Evolutionary conservation across 164 flowering plant genomes (phyloP).

Genomic region (Brasenia schreberi): DNA sequence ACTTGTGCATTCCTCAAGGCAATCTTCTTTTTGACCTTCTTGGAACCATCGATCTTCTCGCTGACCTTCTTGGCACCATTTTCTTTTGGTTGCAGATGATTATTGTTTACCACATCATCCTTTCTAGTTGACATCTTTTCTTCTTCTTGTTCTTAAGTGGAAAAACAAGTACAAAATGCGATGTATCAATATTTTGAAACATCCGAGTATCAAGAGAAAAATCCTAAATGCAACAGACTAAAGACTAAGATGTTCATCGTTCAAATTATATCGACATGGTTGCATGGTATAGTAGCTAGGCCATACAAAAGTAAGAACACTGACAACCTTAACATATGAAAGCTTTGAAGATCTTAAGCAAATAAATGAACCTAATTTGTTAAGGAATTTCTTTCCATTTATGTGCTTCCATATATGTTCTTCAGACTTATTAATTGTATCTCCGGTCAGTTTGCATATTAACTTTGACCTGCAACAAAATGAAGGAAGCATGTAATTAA

Average conservation of each 20-base stretch:
- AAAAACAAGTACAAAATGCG: neutral
- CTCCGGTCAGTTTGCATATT: constrained; percentile 77
- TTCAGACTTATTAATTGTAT: constrained; percentile 71
- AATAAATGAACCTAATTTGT: constrained; percentile 47
- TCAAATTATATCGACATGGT: neutral
- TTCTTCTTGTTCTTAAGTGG: constrained; percentile 31
- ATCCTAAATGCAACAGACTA: too few relatives aligned
- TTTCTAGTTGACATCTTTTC: constrained; percentile 16
- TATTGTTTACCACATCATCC: constrained; percentile 15
- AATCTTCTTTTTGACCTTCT: constrained; percentile 8
- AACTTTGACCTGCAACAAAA: constrained; percentile 51
- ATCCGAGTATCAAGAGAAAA: too few relatives aligned
- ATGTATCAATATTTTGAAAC: neutral
- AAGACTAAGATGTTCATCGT: too few relatives aligned
- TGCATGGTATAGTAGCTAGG: neutral
- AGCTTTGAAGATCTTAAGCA: neutral
- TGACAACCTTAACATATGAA: neutral
- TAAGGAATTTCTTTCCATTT: constrained; percentile 70
- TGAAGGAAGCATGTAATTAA: neutral
- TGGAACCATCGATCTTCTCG: constrained; percentile 5
- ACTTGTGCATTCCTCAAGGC: constrained; percentile 21
- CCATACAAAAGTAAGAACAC: neutral
- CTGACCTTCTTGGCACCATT: constrained; percentile 16
- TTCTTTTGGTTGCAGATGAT: constrained; percentile 5
- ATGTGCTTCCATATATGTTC: constrained; percentile 97